Evolutionary conservation across 371 early-diverging fungal genomes (phyloP), one percentile per base, ranked within the genome.

Genomic region (Rhizopus sp.): DNA sequence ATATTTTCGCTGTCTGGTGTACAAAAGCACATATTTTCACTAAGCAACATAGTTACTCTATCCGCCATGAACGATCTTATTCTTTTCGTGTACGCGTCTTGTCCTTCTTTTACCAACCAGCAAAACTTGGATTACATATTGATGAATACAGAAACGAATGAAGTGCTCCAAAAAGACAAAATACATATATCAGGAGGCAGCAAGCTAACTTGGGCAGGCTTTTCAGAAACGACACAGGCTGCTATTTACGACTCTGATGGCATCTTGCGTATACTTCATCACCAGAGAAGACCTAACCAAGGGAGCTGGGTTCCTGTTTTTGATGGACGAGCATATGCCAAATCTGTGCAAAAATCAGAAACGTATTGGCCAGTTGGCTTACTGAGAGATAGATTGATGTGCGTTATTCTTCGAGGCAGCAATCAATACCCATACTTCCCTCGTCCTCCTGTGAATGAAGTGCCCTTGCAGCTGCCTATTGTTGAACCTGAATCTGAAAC

Each of bases 351-450:
- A 4, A 68, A 69, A 5, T 75, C 66, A 5, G 79, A 80, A 45
- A 65, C 69, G 7, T 89, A 90, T 69, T 93, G 92, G 93, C 87
- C 92, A 0, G 80, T 93, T 39, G 93, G 92, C 3, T 62, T 93
- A 12, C 63, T 80, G 15, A 85, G 80, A 15, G 73, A 76, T 42
- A 59, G 75, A 32, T 58, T 92, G 40, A 80, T 89, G 66, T 89
- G 88, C 57, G 62, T 89, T 42, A 72, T 85, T 12, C 76, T 86
- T 64, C 83, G 85, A 71, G 70, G 71, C 8, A 47, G 38, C n/a
- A 68, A 69, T 51, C 59, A 59, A 5, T 73, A 81, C 59, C 95
- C 96, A n/a, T 69, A 68, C 4, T 87, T 89, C 60, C 94, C 94
- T 12, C 82, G 81, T 48, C 93, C 95, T 5, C 68, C 86, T 23